phyloP scores from a whole-genome alignment of 805 yeast species.

The Cyberlindnera nakhonratchasimensis region DNA sequence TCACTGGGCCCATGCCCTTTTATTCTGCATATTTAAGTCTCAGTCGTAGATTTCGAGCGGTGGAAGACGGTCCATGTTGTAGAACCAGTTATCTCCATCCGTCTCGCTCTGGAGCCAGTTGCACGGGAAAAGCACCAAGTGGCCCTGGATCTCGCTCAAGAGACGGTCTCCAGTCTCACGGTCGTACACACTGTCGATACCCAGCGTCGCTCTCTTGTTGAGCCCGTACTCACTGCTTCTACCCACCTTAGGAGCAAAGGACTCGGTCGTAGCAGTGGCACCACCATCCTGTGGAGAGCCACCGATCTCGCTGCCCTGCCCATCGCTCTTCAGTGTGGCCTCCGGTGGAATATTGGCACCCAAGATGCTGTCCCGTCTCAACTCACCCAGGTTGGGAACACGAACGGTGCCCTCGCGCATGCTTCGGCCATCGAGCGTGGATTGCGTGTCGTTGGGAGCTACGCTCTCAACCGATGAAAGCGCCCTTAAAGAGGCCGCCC shows the following conservation, averaged over 20 bases:
- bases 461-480: neutral
- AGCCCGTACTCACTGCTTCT: slow-evolving; percentile 38
- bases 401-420: slow-evolving; percentile 12
- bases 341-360: slow-evolving; percentile 9
- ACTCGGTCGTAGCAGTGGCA: neutral
- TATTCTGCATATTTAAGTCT: neutral
- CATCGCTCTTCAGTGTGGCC: neutral
- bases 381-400: slow-evolving; percentile 9
- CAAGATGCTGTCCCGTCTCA: slow-evolving; percentile 12
- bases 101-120: slow-evolving; percentile 88
- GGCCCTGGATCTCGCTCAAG: slow-evolving; percentile 73
- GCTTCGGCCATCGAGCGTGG: neutral
- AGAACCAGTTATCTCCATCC: slow-evolving; percentile 93
- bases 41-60: slow-evolving; percentile 91
- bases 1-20: neutral
- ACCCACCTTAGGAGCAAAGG: slow-evolving; percentile 27
- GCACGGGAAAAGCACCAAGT: slow-evolving; percentile 86
- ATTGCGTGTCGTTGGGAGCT: neutral
- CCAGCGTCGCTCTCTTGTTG: slow-evolving; percentile 27
- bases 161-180: slow-evolving; percentile 73
- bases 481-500: slow-evolving; percentile 1
- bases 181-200: slow-evolving; percentile 56
- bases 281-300: too few species aligned
- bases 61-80: slow-evolving; percentile 87
- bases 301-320: neutral